Base-by-base conservation (phyloP, 2,329 filamentous ascomycete genomes). In the Dactylellina leptospora region DNA sequence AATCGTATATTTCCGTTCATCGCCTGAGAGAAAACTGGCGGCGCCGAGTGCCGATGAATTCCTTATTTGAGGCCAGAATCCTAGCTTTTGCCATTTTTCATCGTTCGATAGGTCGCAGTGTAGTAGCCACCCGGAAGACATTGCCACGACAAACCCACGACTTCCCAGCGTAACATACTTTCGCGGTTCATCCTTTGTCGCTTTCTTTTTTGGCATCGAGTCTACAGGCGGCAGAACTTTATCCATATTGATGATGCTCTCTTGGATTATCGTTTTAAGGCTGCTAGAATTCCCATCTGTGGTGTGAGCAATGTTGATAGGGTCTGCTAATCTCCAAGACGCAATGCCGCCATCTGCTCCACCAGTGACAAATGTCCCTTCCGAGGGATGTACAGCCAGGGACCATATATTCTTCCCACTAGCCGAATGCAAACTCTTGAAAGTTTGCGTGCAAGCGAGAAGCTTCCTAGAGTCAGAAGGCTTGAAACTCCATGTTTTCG, bases 361-460 rank as follows among this genome's bases (percentile, higher is more conserved):
- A 10, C 95, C 95, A 1, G 90, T 92, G 2, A 86, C 87, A 18
- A 92, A 79, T 1, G 84, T 73, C 0, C 82, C 76, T 11, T 78
- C 78, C 11, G 78, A 75, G 0, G 78, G 76, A 1, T 77, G 75
- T 56, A 81, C 69, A 10, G 85, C 86, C 36, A 87, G 83, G 0
- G 92, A 88, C 93, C 93, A 97, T 4, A 97, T 87, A 78, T 97
- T 92, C 79, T 97, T 99, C 4, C 95, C 95, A n/a, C 51, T 60
- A n/a, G 47, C 45, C 11, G 42, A 60, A 30, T 61, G 69, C 16
- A 62, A 47, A 50, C 45, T 71, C n/a, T 50, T 64, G 30, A 61
- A 72, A 11, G 54, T 72, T 28, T 59, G 61, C 8, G 38, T 66
- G 79, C 97, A 93, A 80, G 97, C 93, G 9, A 93, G 92, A 75